These are phyloP conservation scores for Prototheca cutis DNA, from an alignment of 163 green algal genomes.

Conservation along the genomic window DNA sequence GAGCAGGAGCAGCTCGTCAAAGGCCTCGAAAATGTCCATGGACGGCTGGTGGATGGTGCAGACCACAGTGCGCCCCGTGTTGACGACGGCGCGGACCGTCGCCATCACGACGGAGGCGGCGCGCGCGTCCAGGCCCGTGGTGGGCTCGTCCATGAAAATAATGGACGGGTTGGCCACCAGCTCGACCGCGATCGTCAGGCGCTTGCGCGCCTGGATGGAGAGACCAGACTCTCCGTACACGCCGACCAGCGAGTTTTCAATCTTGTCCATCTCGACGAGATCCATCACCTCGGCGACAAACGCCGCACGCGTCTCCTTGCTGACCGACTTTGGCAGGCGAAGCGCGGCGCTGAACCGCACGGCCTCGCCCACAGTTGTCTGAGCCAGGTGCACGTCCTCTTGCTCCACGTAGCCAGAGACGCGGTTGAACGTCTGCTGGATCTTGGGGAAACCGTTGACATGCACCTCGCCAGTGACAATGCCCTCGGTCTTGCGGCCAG, in stretches of 20 bases:
- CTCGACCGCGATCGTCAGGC: constrained; percentile 39
- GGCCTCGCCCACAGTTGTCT: constrained; percentile 41
- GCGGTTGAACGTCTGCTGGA: constrained; percentile 38
- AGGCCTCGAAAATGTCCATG: constrained; percentile 22
- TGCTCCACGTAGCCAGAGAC: constrained; percentile 48
- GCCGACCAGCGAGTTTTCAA: too few relatives aligned
- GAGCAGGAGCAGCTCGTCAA: constrained; percentile 42
- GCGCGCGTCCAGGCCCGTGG: constrained; percentile 61
- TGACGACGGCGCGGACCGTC: constrained; percentile 22
- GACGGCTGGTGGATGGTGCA: constrained; percentile 40
- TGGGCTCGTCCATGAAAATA: constrained; percentile 40
- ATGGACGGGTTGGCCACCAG: constrained; percentile 45
- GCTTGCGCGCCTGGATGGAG: constrained; percentile 35
- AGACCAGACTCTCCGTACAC: constrained; percentile 19
- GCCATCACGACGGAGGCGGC: constrained; percentile 74
- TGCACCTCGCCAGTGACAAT: constrained; percentile 35
- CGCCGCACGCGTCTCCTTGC: not conserved
- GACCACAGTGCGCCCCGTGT: constrained; percentile 43
- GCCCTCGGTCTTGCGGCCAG: constrained; percentile 47
- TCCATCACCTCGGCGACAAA: constrained; percentile 18
- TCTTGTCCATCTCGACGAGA: constrained; percentile 31
- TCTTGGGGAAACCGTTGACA: constrained; percentile 46
- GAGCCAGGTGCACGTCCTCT: constrained; percentile 13
- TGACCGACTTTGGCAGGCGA: constrained; percentile 16
- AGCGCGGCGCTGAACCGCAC: constrained; percentile 40